phyloP scores from a whole-genome alignment of 2,329 filamentous ascomycete species.

The Bipolaris bicolor region DNA sequence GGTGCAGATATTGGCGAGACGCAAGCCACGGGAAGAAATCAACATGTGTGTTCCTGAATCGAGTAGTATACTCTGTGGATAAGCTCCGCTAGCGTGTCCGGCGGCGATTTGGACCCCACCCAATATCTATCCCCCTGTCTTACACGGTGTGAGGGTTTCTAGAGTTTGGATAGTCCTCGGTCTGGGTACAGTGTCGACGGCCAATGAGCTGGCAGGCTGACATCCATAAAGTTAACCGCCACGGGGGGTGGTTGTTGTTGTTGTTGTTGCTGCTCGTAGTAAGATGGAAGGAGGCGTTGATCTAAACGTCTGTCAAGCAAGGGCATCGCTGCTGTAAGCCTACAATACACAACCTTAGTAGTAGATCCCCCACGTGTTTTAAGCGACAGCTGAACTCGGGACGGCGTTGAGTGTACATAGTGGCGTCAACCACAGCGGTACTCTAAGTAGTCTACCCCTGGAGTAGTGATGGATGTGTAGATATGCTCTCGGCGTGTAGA shows the following conservation, averaged over 20 bases:
- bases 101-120: slow-evolving; percentile 13
- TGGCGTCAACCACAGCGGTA: slow-evolving; percentile 3
- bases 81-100: slow-evolving; percentile 11
- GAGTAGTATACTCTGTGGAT: slow-evolving; percentile 1
- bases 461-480: too few relatives aligned
- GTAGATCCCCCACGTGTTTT: slow-evolving; percentile 26
- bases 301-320: neutral
- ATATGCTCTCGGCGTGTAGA: too few relatives aligned
- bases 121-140: slow-evolving; percentile 8
- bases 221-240: neutral
- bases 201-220: neutral
- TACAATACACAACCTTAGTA: slow-evolving; percentile 4
- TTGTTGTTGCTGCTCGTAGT: neutral
- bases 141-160: neutral
- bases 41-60: slow-evolving; percentile 12
- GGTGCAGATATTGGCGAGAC: slow-evolving; percentile 3
- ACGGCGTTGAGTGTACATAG: slow-evolving; percentile 1
- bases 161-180: neutral
- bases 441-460: too few relatives aligned
- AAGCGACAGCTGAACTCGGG: slow-evolving; percentile 9
- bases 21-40: slow-evolving; percentile 12
- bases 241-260: neutral
- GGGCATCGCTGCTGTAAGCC: slow-evolving; percentile 9
- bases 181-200: neutral
- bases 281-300: neutral